Conservation (phyloP, 805 yeast species). For the Yarrowia sp. region DNA sequence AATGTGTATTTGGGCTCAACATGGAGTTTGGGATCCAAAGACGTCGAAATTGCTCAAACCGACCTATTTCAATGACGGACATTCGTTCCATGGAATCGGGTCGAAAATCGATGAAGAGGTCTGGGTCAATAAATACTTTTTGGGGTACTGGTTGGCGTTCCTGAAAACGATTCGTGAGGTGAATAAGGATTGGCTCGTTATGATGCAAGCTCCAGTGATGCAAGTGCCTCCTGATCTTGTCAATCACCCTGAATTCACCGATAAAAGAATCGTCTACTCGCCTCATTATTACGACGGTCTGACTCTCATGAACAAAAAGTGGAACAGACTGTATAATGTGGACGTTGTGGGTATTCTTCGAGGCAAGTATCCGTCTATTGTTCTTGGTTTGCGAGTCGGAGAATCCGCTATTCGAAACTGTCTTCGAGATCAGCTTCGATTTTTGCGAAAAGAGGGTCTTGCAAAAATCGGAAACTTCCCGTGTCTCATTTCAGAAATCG, state of each 20-base stretch:
- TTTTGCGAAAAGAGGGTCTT: slow-evolving; percentile 62
- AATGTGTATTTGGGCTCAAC: slow-evolving; percentile 72
- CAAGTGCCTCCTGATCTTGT: slow-evolving; percentile 66
- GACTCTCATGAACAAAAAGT: slow-evolving; percentile 85
- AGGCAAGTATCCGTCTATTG: slow-evolving; percentile 70
- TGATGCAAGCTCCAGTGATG: slow-evolving; percentile 80
- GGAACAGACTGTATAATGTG: slow-evolving; percentile 82
- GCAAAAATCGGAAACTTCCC: slow-evolving; percentile 69
- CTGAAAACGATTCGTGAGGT: slow-evolving; percentile 50
- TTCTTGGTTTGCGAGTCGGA: slow-evolving; percentile 68
- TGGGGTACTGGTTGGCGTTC: slow-evolving; percentile 54
- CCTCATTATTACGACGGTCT: slow-evolving; percentile 95
- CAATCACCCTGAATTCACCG: slow-evolving; percentile 36
- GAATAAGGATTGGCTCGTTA: slow-evolving; percentile 50
- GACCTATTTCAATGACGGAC: slow-evolving; percentile 46
- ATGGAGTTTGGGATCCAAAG: slow-evolving; percentile 57
- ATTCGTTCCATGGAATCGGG: slow-evolving; percentile 16
- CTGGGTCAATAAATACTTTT: slow-evolving; percentile 63
- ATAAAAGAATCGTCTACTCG: slow-evolving; percentile 64
- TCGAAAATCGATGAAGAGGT: slow-evolving; percentile 42
- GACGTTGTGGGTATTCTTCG: slow-evolving; percentile 88
- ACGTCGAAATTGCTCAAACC: slow-evolving; percentile 45
- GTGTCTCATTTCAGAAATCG: slow-evolving; percentile 85
- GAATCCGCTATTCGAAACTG: slow-evolving; percentile 71
- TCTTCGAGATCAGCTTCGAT: slow-evolving; percentile 63